Percentiles rank a stretch among this genome's conserved stretches.
Conservation (phyloP, 2,329 filamentous ascomycete species). For the Fusarium torreyae region DNA sequence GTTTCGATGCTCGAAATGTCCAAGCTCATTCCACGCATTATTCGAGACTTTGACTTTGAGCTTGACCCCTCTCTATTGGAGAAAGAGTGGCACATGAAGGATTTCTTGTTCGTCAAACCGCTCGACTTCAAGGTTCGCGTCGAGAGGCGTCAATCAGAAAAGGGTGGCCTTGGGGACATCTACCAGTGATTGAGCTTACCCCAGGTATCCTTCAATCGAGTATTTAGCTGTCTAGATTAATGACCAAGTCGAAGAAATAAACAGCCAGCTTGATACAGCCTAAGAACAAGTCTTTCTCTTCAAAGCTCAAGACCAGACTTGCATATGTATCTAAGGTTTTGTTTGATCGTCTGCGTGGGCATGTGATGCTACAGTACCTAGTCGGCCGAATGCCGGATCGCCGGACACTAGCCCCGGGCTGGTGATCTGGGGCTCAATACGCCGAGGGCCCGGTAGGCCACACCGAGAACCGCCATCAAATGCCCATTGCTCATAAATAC, state of each 20-base stretch:
- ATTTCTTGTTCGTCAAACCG: conserved; percentile 26
- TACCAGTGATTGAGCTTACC: no score
- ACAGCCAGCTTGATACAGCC: no score
- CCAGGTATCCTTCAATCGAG: no score
- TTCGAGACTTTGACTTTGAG: conserved; percentile 31
- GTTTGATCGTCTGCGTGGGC: no score
- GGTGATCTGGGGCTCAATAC: conserved; percentile 1
- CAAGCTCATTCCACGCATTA: conserved; percentile 19
- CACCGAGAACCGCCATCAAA: not conserved
- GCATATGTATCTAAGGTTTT: no score
- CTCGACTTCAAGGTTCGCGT: conserved; percentile 20
- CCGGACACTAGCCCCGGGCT: conserved; percentile 1
- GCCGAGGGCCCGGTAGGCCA: not conserved
- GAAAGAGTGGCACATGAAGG: conserved; percentile 5
- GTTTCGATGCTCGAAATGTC: conserved; percentile 34
- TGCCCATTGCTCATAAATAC: not conserved
- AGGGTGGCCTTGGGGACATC: no score
- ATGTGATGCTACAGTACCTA: not conserved
- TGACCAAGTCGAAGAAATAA: no score
- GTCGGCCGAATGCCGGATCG: not conserved
- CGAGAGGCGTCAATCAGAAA: not conserved
- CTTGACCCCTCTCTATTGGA: conserved; percentile 9
- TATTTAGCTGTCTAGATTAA: no score
- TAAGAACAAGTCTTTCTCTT: no score
- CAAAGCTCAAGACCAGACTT: no score